Evolutionary conservation across 2,329 filamentous ascomycete species (phyloP), one percentile per base, ranked within the genome.

Genomic region (Cytospora leucostoma): DNA sequence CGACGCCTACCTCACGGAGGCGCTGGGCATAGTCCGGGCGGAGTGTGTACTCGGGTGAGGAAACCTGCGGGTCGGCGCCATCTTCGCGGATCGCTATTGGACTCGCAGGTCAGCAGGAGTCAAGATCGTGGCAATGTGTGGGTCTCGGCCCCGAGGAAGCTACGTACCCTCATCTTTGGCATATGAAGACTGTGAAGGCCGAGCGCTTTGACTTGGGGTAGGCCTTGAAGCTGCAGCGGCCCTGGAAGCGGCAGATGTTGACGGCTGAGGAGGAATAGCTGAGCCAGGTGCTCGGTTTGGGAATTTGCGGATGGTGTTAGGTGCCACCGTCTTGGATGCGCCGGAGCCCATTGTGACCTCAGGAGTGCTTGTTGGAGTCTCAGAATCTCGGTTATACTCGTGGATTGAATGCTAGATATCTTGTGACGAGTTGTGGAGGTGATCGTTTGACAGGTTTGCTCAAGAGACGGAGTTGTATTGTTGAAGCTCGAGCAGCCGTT

Each of bases 1-100:
- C 83, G 35, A 84, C 75, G 69, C 83, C 84, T 79, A 86, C 84
- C 66, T 82, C 74, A 33, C 77, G 77, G 6, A 86, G 77, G 17
- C 84, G 82, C 56, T 74, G 74, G 10, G 82, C 79, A 71, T 84
- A 85, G 66, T 74, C 78, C n/a, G 75, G 70, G 52, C 76, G 73
- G 19, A 74, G 69, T 59, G 59, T 61, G 19, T 32, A 38, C 6
- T 67, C 68, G 49, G 73, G 69, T 27, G 49, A 5, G n/a, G 72
- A 66, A 40, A 72, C 69, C 68, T 82, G 77, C n/a, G 80, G 77
- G 63, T 80, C 76, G 65, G 69, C 68, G 40, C 73, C 73, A 63
- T 82, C 78, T 47, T 75, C 70, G 59, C 70, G 74, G 65, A 79
- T 76, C 11, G 76, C 78, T 82, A 59, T 65, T 10, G n/a, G 11